A percentile compares a stretch with the other conserved stretches of the same genome.
These are phyloP conservation scores for Lasiodiplodia hormozganensis DNA, from an alignment of 2,329 filamentous ascomycete genomes.

Conservation along the genomic window DNA sequence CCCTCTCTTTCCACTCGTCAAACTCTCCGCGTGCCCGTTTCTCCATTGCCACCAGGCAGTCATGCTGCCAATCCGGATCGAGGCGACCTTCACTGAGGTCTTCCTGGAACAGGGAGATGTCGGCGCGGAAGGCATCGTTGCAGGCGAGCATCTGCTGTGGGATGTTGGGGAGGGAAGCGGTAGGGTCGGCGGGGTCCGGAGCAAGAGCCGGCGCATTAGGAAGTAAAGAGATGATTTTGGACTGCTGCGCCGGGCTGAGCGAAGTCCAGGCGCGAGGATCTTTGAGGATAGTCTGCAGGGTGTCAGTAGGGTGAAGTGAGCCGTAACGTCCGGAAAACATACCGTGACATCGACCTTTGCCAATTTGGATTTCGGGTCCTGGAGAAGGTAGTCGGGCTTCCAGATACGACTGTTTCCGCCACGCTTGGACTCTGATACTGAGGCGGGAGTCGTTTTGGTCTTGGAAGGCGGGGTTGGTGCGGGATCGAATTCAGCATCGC, in stretches of 20 bases:
- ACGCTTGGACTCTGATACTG: background rate
- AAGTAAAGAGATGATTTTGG: slow-evolving; percentile 4
- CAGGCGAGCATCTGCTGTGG: slow-evolving; percentile 34
- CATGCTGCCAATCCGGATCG: slow-evolving; percentile 62
- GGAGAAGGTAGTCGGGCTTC: slow-evolving; percentile 42
- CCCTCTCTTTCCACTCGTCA: slow-evolving; percentile 62
- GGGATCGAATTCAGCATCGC: slow-evolving; percentile 30
- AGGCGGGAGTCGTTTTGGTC: background rate
- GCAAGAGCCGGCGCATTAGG: slow-evolving; percentile 2
- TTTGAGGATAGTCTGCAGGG: slow-evolving; percentile 21
- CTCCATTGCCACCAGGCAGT: slow-evolving; percentile 61
- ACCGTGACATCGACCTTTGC: slow-evolving; percentile 43
- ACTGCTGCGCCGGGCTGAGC: slow-evolving; percentile 25
- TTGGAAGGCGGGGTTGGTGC: slow-evolving; percentile 26
- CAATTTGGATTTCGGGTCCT: slow-evolving; percentile 40
- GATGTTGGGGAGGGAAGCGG: slow-evolving; percentile 4
- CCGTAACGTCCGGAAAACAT: slow-evolving; percentile 5
- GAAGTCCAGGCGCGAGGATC: slow-evolving; percentile 29
- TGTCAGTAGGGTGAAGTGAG: background rate
- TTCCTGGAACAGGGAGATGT: slow-evolving; percentile 61
- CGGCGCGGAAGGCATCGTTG: slow-evolving; percentile 59
- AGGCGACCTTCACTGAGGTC: slow-evolving; percentile 64
- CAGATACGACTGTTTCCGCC: slow-evolving; percentile 30
- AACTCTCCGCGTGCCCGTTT: slow-evolving; percentile 62
- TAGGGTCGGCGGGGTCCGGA: background rate